phyloP scores from a whole-genome alignment of 2,329 filamentous ascomycete species.

The Colletotrichum sp. region DNA sequence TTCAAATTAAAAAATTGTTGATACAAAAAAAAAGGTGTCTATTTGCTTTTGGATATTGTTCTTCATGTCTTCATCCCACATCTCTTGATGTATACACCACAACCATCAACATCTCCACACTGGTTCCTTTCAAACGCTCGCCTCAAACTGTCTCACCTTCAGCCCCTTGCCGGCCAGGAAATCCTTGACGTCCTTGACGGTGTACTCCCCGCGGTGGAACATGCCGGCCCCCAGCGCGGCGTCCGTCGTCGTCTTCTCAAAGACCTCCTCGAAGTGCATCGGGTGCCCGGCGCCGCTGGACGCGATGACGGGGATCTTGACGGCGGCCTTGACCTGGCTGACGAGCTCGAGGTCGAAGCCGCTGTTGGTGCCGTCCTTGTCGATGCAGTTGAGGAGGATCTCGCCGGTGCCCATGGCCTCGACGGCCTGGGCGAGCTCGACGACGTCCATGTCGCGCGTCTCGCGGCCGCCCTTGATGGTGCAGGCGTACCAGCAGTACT shows the following conservation, averaged over 20 bases:
- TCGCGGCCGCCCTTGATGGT: conserved; percentile 96
- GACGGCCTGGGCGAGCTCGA: conserved; percentile 85
- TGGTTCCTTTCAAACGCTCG: conserved; percentile 35
- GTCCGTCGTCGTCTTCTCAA: conserved; percentile 83
- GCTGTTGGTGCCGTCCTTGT: conserved; percentile 92
- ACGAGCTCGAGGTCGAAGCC: conserved; percentile 96
- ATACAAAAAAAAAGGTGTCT: not conserved
- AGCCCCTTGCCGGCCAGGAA: conserved; percentile 74
- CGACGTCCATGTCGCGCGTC: conserved; percentile 90
- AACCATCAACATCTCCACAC: not conserved
- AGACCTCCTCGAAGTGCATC: conserved; percentile 89
- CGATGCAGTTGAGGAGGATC: conserved; percentile 96
- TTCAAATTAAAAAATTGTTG: not conserved
- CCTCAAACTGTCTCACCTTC: conserved; percentile 80
- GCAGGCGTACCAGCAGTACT: conserved; percentile 95
- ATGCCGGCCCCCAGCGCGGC: conserved; percentile 95
- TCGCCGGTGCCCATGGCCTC: conserved; percentile 96
- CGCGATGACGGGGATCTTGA: conserved; percentile 93
- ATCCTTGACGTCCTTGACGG: conserved; percentile 92
- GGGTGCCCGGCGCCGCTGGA: conserved; percentile 91
- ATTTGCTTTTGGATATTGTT: not conserved
- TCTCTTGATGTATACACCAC: not conserved
- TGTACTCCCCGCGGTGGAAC: conserved; percentile 96
- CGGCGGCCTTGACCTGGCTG: conserved; percentile 81
- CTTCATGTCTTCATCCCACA: not conserved